These are phyloP conservation scores for Cordyceps javanica DNA, from an alignment of 2,329 filamentous ascomycete species.

Conservation along the genomic window DNA sequence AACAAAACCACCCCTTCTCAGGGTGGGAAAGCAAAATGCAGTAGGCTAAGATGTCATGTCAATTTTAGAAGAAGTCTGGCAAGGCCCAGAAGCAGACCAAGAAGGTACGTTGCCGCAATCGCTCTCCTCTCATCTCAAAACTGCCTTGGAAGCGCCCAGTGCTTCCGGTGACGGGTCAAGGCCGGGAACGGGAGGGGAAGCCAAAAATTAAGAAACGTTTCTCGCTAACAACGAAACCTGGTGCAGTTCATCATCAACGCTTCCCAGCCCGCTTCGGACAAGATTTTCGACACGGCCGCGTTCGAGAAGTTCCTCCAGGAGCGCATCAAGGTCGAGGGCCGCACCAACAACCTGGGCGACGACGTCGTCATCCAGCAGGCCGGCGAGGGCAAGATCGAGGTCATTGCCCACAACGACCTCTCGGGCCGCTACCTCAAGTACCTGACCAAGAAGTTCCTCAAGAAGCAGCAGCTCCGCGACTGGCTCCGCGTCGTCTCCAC, in stretches of 20 bases:
- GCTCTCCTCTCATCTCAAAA: no score
- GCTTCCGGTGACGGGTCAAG: not conserved
- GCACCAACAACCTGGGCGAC: conserved; percentile 96
- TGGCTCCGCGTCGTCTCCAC: conserved; percentile 99
- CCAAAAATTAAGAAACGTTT: no score
- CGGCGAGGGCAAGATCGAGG: conserved; percentile 96
- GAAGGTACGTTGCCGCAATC: conserved; percentile 53
- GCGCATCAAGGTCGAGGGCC: conserved; percentile 99
- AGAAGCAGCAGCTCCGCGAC: conserved; percentile 99
- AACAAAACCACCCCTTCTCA: conserved; percentile 23
- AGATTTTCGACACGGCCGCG: conserved; percentile 98
- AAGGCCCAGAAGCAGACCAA: conserved; percentile 77
- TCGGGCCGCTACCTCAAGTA: conserved; percentile 99
- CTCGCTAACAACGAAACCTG: conserved; percentile 12
- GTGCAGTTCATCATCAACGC: conserved; percentile 96
- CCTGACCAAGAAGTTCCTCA: conserved; percentile 99
- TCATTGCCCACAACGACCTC: conserved; percentile 95
- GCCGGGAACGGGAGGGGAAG: no score
- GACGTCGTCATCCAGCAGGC: conserved; percentile 82
- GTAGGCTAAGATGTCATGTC: conserved; percentile 83
- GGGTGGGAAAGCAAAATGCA: conserved; percentile 47
- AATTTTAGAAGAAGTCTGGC: conserved; percentile 61
- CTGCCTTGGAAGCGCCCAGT: not conserved
- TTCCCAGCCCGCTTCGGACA: conserved; percentile 95
- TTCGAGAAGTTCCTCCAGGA: conserved; percentile 99